A percentile compares a stretch with the other conserved stretches of the same genome.
phyloP scores from a whole-genome alignment of 305 asterid genomes.

The Solanum chacoense region DNA sequence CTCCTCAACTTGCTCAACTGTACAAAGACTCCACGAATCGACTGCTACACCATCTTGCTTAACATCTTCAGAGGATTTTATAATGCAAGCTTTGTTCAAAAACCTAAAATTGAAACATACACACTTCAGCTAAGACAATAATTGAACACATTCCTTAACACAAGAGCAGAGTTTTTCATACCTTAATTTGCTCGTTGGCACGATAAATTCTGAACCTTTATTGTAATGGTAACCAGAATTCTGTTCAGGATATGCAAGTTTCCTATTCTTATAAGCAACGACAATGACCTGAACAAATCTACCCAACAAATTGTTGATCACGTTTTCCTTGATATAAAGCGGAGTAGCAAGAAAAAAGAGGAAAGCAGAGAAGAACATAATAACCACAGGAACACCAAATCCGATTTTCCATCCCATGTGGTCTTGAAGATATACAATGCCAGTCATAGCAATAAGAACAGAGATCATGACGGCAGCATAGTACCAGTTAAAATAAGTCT shows the following conservation, averaged over 20 bases:
- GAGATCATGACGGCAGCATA: slow-evolving; percentile 42
- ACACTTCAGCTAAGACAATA: neutral
- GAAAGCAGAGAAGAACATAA: slow-evolving; percentile 38
- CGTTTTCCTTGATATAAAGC: slow-evolving; percentile 29
- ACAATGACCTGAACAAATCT: slow-evolving; percentile 34
- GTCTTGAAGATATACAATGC: slow-evolving; percentile 48
- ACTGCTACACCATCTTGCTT: slow-evolving; percentile 25
- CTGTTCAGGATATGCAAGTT: slow-evolving; percentile 20
- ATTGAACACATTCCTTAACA: neutral
- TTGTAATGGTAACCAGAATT: slow-evolving; percentile 27
- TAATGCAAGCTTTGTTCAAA: slow-evolving; percentile 37
- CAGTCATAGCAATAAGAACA: slow-evolving; percentile 41
- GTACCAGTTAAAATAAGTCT: slow-evolving; percentile 60
- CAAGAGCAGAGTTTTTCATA: neutral
- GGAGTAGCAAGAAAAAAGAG: slow-evolving; percentile 38
- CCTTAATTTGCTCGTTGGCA: slow-evolving; percentile 46
- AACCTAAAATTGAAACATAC: slow-evolving; percentile 6
- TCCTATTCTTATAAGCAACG: slow-evolving; percentile 42
- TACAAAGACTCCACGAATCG: slow-evolving; percentile 64
- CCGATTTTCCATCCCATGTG: slow-evolving; percentile 53
- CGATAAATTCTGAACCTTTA: slow-evolving; percentile 22
- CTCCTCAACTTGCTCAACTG: slow-evolving; percentile 76
- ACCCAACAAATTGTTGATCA: slow-evolving; percentile 30
- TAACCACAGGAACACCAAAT: slow-evolving; percentile 45
- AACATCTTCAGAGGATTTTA: slow-evolving; percentile 36